phyloP scores from a whole-genome alignment of 139 green algal species.

The Auxenochlorella protothecoides region DNA sequence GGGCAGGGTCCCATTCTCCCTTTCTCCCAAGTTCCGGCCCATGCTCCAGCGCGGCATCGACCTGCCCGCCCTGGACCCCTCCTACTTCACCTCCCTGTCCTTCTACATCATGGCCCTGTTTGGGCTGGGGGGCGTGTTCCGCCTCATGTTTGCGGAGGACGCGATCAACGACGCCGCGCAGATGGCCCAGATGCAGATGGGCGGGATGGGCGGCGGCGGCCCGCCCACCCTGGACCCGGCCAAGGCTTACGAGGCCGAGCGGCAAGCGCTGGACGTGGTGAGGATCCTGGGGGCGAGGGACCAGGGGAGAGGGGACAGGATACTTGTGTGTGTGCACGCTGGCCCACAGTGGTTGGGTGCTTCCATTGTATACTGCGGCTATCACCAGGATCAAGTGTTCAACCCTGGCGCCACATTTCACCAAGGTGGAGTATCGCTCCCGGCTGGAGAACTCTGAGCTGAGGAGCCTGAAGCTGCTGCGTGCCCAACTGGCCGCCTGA shows the following conservation, averaged over 20 bases:
- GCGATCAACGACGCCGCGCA: slow-evolving; percentile 70
- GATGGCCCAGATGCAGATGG: slow-evolving; percentile 58
- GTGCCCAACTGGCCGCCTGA: no score
- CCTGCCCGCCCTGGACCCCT: slow-evolving; percentile 70
- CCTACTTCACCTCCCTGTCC: slow-evolving; percentile 83
- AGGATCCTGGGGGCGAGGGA: neutral
- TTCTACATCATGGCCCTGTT: slow-evolving; percentile 92
- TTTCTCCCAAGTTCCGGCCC: slow-evolving; percentile 73
- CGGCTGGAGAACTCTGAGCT: no score
- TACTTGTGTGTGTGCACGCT: no score
- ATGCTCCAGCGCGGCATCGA: slow-evolving; percentile 88
- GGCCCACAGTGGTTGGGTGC: no score
- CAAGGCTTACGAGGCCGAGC: slow-evolving; percentile 62
- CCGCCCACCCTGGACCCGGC: slow-evolving; percentile 43
- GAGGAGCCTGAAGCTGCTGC: no score
- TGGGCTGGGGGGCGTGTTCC: slow-evolving; percentile 62
- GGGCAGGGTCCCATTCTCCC: slow-evolving; percentile 70
- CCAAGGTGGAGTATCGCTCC: no score
- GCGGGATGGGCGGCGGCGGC: slow-evolving; percentile 34
- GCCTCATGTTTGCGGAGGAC: slow-evolving; percentile 72
- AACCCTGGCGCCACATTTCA: no score
- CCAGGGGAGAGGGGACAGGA: no score
- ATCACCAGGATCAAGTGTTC: no score
- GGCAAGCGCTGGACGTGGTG: slow-evolving; percentile 36
- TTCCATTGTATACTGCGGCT: no score